Percentiles rank a stretch among this genome's conserved stretches.
These are phyloP conservation scores for Cercophora scortea DNA, from an alignment of 495 filamentous ascomycete species.

Conservation along the genomic window DNA sequence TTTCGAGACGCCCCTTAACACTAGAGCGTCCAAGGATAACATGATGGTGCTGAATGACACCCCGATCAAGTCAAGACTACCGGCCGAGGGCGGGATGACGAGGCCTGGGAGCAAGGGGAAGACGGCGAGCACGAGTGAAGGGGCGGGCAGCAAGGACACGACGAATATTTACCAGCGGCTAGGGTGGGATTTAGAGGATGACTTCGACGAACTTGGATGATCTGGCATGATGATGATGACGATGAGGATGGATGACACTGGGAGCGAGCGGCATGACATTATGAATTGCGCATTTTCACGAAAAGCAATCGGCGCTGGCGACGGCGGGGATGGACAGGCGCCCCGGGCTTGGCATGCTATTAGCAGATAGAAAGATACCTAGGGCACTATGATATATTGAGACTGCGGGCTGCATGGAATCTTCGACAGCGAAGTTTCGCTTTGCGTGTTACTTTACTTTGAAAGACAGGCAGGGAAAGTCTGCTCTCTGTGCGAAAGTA, in stretches of 20 bases:
- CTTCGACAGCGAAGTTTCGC: no score
- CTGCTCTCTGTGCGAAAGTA: no score
- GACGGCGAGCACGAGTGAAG: neutral
- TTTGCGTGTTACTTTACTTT: no score
- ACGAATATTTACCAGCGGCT: slow-evolving; percentile 57
- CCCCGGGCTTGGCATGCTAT: no score
- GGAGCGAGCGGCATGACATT: no score
- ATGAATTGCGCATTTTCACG: no score
- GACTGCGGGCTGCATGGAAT: no score
- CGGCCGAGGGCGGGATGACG: slow-evolving; percentile 8
- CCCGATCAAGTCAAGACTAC: slow-evolving; percentile 28
- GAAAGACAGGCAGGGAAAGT: no score
- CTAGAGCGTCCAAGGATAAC: slow-evolving; percentile 9
- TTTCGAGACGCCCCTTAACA: slow-evolving; percentile 31
- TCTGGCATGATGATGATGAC: slow-evolving; percentile 8
- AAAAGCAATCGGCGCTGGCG: no score
- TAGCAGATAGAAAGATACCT: no score
- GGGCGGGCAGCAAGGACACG: slow-evolving; percentile 25
- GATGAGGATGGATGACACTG: neutral
- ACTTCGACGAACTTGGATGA: slow-evolving; percentile 20
- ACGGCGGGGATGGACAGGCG: no score
- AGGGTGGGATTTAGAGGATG: slow-evolving; percentile 66
- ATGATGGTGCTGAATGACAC: slow-evolving; percentile 33
- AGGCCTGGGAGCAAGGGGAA: neutral
- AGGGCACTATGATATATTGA: no score